Base-by-base conservation (phyloP, 2,329 filamentous ascomycete species). In the Arthrinium phaeospermum region DNA sequence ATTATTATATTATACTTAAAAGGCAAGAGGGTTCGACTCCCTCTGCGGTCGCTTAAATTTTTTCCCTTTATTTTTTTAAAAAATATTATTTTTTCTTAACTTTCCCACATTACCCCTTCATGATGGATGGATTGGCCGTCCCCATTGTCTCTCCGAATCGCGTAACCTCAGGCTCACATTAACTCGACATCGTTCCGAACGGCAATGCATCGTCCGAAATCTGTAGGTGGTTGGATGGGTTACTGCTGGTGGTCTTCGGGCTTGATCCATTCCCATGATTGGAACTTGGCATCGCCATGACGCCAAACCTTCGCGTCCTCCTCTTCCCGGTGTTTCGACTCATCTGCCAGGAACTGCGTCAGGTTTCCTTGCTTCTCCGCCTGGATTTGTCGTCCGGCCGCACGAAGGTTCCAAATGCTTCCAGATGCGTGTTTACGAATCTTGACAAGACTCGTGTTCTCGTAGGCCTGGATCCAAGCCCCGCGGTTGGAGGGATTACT, bases 1-100 rank as follows among this genome's bases (percentile, higher is more conserved):
- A 61, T 61, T 61, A 61, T 61, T 51, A 37, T 61, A 61, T 61
- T 64, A 64, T 64, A 64, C 57, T 64, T 14, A 37, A 64, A 64
- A 41, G 57, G 57, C 57, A 41, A 24, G 57, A 64, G 34, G 57
- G 57, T 41, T 41, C 57, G 34, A 41, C 30, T 41, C 57, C 57
- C 57, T 64, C 34, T 64, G 57, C 57, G 8, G 34, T 41, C 57
- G n/a, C 19, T 64, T 64, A 14, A 34, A 19, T 34, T 57, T 57
- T 57, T 30, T 30, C 24, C 19, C 10, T 41, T 41, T 30, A 12
- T 57, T 41, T 64, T 64, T 37, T 61, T 61, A 37, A 34, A n/a
- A n/a, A n/a, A n/a, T n/a, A n/a, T 24, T 6, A 41, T 41, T 64
- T 64, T 34, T 64, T 64, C 8, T 37, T 37, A 61, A 37, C 13